Percentiles rank a stretch among this genome's conserved stretches.
Conservation (phyloP, 2,329 filamentous ascomycete genomes). For the Dactylellina drechsleri region DNA sequence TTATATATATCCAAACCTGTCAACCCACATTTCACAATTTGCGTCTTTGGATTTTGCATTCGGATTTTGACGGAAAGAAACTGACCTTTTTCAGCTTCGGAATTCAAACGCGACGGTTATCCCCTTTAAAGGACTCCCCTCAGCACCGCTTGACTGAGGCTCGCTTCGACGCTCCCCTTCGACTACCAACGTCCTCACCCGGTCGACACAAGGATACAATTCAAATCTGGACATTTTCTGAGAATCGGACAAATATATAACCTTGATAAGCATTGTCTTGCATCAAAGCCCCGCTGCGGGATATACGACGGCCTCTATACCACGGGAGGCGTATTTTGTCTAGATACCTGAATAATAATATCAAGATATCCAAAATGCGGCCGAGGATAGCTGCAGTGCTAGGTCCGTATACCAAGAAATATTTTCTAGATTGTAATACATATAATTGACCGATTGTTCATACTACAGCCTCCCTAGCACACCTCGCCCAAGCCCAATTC, state of each 20-base stretch:
- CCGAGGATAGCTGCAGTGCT: slow-evolving; percentile 13
- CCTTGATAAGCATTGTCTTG: too few relatives aligned
- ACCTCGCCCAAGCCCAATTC: slow-evolving; percentile 39
- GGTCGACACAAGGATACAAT: too few relatives aligned
- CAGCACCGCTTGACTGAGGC: too few relatives aligned
- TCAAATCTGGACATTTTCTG: too few relatives aligned
- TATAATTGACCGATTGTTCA: slow-evolving; percentile 1
- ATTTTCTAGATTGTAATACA: not conserved
- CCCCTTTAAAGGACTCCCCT: not conserved
- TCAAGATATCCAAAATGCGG: slow-evolving; percentile 18
- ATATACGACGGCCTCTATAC: too few relatives aligned
- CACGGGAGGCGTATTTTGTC: not conserved
- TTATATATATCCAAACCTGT: slow-evolving; percentile 35
- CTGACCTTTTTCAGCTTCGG: too few relatives aligned
- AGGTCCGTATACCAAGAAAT: slow-evolving; percentile 10
- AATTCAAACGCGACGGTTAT: too few relatives aligned
- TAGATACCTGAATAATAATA: not conserved
- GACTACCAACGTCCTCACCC: too few relatives aligned
- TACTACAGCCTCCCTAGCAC: slow-evolving; percentile 30
- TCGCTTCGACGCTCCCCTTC: too few relatives aligned
- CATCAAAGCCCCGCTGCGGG: too few relatives aligned
- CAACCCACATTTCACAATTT: slow-evolving; percentile 1
- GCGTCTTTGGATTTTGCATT: not conserved
- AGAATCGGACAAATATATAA: too few relatives aligned
- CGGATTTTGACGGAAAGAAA: not conserved